Evolutionary conservation across 768 basidiomycete genomes (phyloP).

Genomic region (Multifurca ochricompacta): DNA sequence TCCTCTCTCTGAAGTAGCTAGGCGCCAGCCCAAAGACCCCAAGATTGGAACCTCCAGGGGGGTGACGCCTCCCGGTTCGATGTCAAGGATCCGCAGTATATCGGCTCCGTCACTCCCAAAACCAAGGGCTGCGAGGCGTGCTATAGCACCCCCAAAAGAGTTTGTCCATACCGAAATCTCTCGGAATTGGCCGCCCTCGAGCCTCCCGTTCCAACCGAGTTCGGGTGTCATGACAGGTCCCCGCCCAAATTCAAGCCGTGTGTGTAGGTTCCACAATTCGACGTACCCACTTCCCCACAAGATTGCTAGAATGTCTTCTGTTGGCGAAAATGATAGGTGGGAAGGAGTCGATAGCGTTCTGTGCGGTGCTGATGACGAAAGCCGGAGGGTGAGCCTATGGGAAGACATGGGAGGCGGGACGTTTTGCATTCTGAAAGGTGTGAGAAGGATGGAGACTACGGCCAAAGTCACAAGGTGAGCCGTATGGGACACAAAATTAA

Average conservation of each 20-base stretch:
- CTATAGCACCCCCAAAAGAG: background rate
- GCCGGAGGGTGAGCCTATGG: constrained; percentile 33
- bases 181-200: constrained; percentile 14
- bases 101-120: constrained; percentile 3
- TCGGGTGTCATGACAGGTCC: constrained; percentile 54
- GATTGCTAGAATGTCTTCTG: constrained; percentile 50
- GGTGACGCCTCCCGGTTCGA: background rate
- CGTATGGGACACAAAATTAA: constrained; percentile 8
- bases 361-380: constrained; percentile 23
- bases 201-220: constrained; percentile 29
- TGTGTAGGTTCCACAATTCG: constrained; percentile 64
- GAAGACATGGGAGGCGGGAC: constrained; percentile 98
- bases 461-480: background rate
- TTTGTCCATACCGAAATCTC: constrained; percentile 12
- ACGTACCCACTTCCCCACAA: constrained; percentile 66
- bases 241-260: constrained; percentile 48
- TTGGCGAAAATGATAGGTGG: constrained; percentile 55
- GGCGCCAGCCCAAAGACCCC: constrained; percentile 26
- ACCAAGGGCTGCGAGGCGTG: constrained; percentile 13
- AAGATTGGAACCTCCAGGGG: background rate
- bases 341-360: constrained; percentile 56
- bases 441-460: constrained; percentile 68
- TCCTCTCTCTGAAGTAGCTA: constrained; percentile 18
- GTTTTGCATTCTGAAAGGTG: constrained; percentile 90
- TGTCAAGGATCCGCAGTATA: constrained; percentile 7